Evolutionary conservation across 1,139 yeast species (phyloP).

Genomic region (Sugiyamaella sp.): DNA sequence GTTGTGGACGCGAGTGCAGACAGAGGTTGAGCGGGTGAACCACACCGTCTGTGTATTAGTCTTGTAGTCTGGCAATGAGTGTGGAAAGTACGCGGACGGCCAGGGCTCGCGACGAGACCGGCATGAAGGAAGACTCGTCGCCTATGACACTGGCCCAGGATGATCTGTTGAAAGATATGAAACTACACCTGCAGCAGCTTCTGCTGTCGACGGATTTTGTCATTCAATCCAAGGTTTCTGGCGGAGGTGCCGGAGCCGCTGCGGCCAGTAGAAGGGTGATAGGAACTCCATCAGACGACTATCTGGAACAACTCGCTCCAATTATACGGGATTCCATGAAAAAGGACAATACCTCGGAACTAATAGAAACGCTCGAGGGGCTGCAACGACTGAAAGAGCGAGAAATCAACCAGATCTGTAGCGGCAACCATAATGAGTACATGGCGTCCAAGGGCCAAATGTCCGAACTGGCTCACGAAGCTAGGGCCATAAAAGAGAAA

Average conservation of each 20-base stretch:
- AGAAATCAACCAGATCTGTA: constrained; percentile 64
- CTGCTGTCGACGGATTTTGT: constrained; percentile 37
- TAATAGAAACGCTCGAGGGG: constrained; percentile 58
- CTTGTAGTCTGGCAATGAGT: too few relatives aligned
- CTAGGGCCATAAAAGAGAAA: constrained; percentile 57
- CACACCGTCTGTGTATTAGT: too few relatives aligned
- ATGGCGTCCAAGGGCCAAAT: constrained; percentile 58
- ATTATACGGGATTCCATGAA: constrained; percentile 70
- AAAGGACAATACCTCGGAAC: constrained; percentile 56
- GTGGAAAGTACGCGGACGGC: constrained; percentile 1
- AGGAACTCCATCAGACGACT: constrained; percentile 57
- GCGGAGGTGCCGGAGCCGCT: constrained; percentile 15
- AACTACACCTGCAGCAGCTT: constrained; percentile 38
- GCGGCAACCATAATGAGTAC: constrained; percentile 59
- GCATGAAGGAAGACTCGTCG: constrained; percentile 3
- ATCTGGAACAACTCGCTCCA: constrained; percentile 79
- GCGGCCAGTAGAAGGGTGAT: constrained; percentile 13
- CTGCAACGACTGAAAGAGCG: constrained; percentile 63
- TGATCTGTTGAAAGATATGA: constrained; percentile 30
- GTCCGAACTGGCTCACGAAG: constrained; percentile 56
- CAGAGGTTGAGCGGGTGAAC: too few relatives aligned
- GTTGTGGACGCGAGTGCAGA: too few relatives aligned
- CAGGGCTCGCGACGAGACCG: background rate
- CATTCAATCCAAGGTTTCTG: constrained; percentile 28
- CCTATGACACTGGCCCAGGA: constrained; percentile 7